A percentile compares a stretch with the other conserved stretches of the same genome.
These are phyloP conservation scores for Carpediemonas membranifera DNA, from an alignment of 78 protist genomes.

Conservation along the genomic window DNA sequence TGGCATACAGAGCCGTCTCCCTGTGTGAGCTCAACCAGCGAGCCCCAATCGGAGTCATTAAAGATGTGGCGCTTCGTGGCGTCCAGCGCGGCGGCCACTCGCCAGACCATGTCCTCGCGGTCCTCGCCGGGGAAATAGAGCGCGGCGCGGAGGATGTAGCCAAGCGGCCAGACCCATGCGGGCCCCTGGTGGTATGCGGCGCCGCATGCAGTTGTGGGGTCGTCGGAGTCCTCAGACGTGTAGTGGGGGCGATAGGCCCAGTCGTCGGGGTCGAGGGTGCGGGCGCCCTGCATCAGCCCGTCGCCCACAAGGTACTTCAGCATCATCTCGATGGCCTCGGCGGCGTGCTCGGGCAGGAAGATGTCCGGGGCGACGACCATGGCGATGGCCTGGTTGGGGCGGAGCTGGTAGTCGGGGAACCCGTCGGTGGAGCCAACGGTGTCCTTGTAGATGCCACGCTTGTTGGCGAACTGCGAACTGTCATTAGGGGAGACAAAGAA, in stretches of 20 bases:
- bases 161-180: constrained; percentile 62
- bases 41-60: neutral
- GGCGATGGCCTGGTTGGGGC: constrained; percentile 72
- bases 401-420: constrained; percentile 65
- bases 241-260: neutral
- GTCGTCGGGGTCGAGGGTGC: neutral
- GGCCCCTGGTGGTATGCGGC: constrained; percentile 27
- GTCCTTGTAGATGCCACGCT: constrained; percentile 71
- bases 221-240: constrained; percentile 30
- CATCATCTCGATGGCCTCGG: neutral
- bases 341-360: constrained; percentile 9
- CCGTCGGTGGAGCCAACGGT: constrained; percentile 39
- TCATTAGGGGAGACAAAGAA: too few species aligned
- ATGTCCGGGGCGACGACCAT: constrained; percentile 70
- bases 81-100: too few species aligned
- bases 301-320: too few species aligned
- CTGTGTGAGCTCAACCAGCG: constrained; percentile 71
- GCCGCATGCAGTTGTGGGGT: constrained; percentile 54
- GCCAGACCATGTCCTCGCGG: constrained; percentile 24
- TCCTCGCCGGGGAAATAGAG: constrained; percentile 15
- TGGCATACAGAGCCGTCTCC: constrained; percentile 37
- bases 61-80: too few species aligned
- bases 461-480: constrained; percentile 29
- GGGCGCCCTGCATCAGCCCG: constrained; percentile 1
- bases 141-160: constrained; percentile 45